Evolutionary conservation across 257 asterid species (phyloP).

Genomic region (Solanum chmielewskii): DNA sequence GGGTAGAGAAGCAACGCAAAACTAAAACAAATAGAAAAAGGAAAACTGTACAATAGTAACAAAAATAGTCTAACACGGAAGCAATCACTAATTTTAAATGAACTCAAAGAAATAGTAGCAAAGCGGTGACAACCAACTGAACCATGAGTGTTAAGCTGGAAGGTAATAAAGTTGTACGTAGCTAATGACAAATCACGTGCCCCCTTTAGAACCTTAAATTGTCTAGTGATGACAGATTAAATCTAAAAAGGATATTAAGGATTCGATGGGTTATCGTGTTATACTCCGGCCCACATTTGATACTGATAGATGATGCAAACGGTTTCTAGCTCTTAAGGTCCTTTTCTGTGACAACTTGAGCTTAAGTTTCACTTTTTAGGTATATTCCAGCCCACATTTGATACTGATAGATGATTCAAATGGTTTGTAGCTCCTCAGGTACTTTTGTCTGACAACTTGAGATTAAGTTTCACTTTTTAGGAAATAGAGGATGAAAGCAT

Average conservation of each 20-base stretch:
- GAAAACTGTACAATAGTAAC: not conserved
- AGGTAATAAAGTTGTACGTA: not conserved
- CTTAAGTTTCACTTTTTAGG: not conserved
- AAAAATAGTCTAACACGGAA: not conserved
- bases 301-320: not conserved
- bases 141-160: not conserved
- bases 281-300: not conserved
- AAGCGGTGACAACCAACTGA: not conserved
- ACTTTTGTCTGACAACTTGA: not conserved
- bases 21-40: not conserved
- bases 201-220: not conserved
- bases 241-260: not conserved
- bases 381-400: not conserved
- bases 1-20: not conserved
- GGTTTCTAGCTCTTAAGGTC: not conserved
- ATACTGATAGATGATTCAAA: not conserved
- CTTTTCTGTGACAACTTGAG: not conserved
- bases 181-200: not conserved
- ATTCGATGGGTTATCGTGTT: not conserved
- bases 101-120: not conserved
- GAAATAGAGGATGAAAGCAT: not conserved
- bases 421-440: not conserved
- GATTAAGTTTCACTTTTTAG: not conserved
- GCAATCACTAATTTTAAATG: not conserved
- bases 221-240: not conserved